phyloP scores from a whole-genome alignment of 2,329 filamentous ascomycete genomes.

The Colletotrichum tofieldiae region DNA sequence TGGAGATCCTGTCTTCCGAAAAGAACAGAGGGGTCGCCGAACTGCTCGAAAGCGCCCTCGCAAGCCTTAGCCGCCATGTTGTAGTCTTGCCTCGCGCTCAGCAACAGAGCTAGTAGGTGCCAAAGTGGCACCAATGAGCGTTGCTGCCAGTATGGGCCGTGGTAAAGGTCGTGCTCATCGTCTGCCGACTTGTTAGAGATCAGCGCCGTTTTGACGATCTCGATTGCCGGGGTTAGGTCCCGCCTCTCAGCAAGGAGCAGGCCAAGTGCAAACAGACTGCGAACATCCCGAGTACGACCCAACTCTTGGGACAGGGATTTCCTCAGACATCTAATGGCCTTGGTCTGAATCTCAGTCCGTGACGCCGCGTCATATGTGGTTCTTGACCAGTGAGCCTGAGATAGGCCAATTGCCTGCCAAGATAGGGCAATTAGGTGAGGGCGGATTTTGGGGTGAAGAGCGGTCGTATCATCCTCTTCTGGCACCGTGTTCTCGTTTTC shows the following conservation, averaged over 20 bases:
- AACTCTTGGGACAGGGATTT: constrained; percentile 79
- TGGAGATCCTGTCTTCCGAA: constrained; percentile 74
- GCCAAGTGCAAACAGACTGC: constrained; percentile 85
- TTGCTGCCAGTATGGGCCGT: constrained; percentile 73
- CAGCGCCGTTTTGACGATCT: constrained; percentile 84
- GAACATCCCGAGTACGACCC: constrained; percentile 77
- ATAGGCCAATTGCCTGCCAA: constrained; percentile 89
- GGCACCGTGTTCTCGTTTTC: constrained; percentile 50
- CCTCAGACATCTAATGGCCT: constrained; percentile 83
- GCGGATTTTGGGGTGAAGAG: constrained; percentile 64
- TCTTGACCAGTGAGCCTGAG: constrained; percentile 89
- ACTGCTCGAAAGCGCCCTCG: constrained; percentile 92
- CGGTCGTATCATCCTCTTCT: constrained; percentile 52
- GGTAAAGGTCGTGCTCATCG: constrained; percentile 60
- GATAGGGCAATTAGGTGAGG: constrained; percentile 76
- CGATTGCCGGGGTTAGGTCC: constrained; percentile 85
- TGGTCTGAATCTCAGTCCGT: constrained; percentile 81
- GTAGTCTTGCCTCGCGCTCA: constrained; percentile 91
- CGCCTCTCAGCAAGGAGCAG: constrained; percentile 91
- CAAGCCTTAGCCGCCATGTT: constrained; percentile 85
- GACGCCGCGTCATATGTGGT: constrained; percentile 82
- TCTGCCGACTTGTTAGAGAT: constrained; percentile 69
- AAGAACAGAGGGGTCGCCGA: constrained; percentile 79
- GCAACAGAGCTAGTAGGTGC: constrained; percentile 89
- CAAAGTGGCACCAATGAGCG: constrained; percentile 83